Evolutionary conservation across 2,329 filamentous ascomycete species (phyloP).

Genomic region (Rutstroemia sydowiana): DNA sequence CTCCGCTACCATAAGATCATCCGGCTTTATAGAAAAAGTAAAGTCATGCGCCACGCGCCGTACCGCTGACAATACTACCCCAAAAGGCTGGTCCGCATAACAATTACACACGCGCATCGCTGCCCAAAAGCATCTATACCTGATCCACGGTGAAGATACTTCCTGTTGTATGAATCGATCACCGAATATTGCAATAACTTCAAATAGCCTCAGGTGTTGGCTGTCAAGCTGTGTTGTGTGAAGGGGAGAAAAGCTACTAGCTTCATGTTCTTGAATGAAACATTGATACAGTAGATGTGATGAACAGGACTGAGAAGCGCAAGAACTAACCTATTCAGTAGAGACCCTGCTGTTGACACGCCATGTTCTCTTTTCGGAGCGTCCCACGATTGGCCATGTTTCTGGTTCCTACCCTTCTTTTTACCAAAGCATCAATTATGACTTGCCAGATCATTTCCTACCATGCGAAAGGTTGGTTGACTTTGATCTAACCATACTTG

Average conservation of each 20-base stretch:
- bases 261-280: constrained; percentile 3
- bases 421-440: background rate
- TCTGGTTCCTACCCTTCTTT: background rate
- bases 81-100: constrained; percentile 12
- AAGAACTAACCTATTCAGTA: background rate
- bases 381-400: constrained; percentile 5
- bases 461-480: no score
- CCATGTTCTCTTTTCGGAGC: constrained; percentile 2
- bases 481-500: no score
- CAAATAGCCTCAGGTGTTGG: background rate
- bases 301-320: background rate
- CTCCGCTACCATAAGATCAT: background rate
- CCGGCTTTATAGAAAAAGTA: constrained; percentile 8
- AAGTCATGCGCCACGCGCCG: constrained; percentile 18
- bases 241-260: background rate
- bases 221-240: background rate
- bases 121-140: constrained; percentile 25
- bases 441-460: background rate
- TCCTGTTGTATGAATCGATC: constrained; percentile 9
- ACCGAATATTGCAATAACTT: background rate
- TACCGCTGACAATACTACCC: constrained; percentile 20
- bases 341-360: constrained; percentile 4
- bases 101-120: constrained; percentile 22
- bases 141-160: constrained; percentile 16
- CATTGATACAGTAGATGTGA: constrained; percentile 1